Conservation (phyloP, 108 stramenopile species). For the Thalassiosira profunda region DNA sequence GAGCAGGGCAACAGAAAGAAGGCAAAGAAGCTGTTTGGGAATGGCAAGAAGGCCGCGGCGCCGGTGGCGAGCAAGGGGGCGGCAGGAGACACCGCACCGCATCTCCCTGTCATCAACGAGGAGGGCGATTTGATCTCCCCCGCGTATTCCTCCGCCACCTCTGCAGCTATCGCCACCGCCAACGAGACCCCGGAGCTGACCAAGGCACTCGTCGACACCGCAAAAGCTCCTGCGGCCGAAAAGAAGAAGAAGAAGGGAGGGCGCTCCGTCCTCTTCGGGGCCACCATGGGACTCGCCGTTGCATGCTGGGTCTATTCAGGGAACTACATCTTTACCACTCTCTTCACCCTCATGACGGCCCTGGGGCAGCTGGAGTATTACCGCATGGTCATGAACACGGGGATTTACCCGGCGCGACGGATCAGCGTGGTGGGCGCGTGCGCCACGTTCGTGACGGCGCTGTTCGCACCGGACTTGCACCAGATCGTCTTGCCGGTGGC, state of each 20-base stretch:
- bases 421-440: conserved; percentile 88
- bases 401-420: conserved; percentile 93
- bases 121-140: conserved; percentile 2
- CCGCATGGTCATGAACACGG: conserved; percentile 94
- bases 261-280: conserved; percentile 86
- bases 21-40: not conserved
- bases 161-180: not conserved
- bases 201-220: not conserved
- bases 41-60: not conserved
- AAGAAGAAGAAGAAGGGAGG: conserved; percentile 41
- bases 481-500: conserved; percentile 82
- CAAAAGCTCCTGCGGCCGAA: not conserved
- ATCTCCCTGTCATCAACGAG: conserved; percentile 5
- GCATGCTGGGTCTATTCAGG: conserved; percentile 95
- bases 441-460: conserved; percentile 89
- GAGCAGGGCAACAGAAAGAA: too few species aligned
- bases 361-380: conserved; percentile 96
- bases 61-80: not conserved
- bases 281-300: conserved; percentile 82
- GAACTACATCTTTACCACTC: conserved; percentile 88
- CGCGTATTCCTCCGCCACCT: conserved; percentile 4
- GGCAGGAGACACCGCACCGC: too few species aligned
- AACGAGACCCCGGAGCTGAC: too few species aligned
- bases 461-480: conserved; percentile 82
- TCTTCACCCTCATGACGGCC: conserved; percentile 91